phyloP scores from a whole-genome alignment of 2,329 filamentous ascomycete species.

The Purpureocillium takamizusanense region DNA sequence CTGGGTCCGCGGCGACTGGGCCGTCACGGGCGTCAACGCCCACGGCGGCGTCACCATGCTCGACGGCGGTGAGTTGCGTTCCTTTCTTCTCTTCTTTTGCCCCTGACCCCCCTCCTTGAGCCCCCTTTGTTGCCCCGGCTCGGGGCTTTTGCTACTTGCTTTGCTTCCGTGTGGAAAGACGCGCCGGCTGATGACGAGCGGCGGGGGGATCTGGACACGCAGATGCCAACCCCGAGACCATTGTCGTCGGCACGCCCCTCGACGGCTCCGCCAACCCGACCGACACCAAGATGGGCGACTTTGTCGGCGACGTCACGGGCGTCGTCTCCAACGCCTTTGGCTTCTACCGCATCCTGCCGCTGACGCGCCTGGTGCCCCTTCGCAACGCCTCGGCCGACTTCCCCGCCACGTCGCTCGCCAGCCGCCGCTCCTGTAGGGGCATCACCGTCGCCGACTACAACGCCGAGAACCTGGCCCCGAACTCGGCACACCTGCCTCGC shows the following conservation, averaged over 20 bases:
- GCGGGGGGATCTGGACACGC: too few relatives aligned
- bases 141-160: too few relatives aligned
- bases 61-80: slow-evolving; percentile 36
- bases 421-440: slow-evolving; percentile 47
- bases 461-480: slow-evolving; percentile 56
- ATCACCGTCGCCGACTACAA: slow-evolving; percentile 62
- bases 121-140: too few relatives aligned
- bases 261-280: slow-evolving; percentile 54
- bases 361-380: slow-evolving; percentile 44
- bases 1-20: slow-evolving; percentile 60
- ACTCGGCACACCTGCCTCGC: slow-evolving; percentile 42
- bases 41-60: slow-evolving; percentile 58
- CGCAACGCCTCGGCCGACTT: slow-evolving; percentile 36
- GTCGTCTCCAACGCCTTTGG: slow-evolving; percentile 57
- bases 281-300: slow-evolving; percentile 55
- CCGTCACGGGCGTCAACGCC: slow-evolving; percentile 50
- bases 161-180: too few relatives aligned
- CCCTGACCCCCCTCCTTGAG: too few relatives aligned
- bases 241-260: slow-evolving; percentile 55
- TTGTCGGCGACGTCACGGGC: slow-evolving; percentile 58
- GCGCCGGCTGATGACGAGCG: too few relatives aligned
- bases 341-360: slow-evolving; percentile 60
- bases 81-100: too few relatives aligned
- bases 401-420: slow-evolving; percentile 41
- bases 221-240: slow-evolving; percentile 62